Percentiles rank a stretch among this genome's conserved stretches.
Evolutionary conservation across 2,329 filamentous ascomycete genomes (phyloP).

Genomic region (Fusarium oligoseptatum): DNA sequence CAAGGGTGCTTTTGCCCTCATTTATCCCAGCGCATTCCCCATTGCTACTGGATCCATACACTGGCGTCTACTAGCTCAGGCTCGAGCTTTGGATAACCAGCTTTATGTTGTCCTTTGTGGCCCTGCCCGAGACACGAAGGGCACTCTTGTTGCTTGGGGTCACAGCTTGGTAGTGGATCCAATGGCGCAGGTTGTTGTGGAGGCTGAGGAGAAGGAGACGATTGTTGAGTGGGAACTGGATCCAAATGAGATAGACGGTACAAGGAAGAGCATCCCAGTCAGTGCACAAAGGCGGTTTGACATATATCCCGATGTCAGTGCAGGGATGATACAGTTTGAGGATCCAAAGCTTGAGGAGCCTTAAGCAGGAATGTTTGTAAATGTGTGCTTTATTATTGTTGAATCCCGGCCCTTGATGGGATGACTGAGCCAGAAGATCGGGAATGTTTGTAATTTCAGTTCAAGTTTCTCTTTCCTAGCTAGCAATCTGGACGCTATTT

Average conservation of each 20-base stretch:
- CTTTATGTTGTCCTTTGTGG: slow-evolving; percentile 92
- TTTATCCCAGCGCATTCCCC: slow-evolving; percentile 97
- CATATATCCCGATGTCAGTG: slow-evolving; percentile 92
- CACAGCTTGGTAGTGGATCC: slow-evolving; percentile 91
- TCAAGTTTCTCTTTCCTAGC: no score
- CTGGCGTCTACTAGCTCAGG: slow-evolving; percentile 85
- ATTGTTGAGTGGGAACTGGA: slow-evolving; percentile 80
- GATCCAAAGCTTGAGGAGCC: not conserved
- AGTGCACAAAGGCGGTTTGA: slow-evolving; percentile 89
- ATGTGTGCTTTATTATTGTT: no score
- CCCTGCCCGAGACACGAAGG: slow-evolving; percentile 82
- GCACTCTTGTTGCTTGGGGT: slow-evolving; percentile 88
- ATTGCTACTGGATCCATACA: slow-evolving; percentile 90
- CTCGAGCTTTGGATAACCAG: slow-evolving; percentile 91
- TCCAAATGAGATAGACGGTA: slow-evolving; percentile 75
- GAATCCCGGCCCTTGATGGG: no score
- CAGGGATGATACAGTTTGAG: not conserved
- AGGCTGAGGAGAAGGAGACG: slow-evolving; percentile 82
- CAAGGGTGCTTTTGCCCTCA: slow-evolving; percentile 83
- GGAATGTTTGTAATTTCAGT: no score
- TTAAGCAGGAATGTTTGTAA: no score
- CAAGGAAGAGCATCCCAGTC: slow-evolving; percentile 85
- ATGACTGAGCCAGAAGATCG: no score
- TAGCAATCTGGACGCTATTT: no score
- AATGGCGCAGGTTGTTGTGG: slow-evolving; percentile 80